Percentiles rank a stretch among this genome's conserved stretches.
These are phyloP conservation scores for Artomyces pyxidatus DNA, from an alignment of 768 basidiomycete species.

Conservation along the genomic window DNA sequence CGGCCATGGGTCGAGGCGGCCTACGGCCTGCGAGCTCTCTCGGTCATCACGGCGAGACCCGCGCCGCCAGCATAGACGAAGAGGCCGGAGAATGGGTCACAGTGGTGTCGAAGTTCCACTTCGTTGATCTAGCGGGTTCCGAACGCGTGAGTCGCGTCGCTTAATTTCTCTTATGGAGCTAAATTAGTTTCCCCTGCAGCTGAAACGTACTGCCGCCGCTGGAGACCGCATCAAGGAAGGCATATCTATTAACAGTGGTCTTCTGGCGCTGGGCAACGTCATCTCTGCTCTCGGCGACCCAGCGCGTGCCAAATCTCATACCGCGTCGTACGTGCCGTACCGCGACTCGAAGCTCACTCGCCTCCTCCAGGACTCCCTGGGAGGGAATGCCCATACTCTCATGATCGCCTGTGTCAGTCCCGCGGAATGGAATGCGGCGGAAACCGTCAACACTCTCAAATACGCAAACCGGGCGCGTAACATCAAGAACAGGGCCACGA, in stretches of 20 bases:
- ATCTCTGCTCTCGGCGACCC: slow-evolving; percentile 97
- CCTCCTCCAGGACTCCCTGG: slow-evolving; percentile 91
- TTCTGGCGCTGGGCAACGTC: slow-evolving; percentile 94
- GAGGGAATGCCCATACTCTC: slow-evolving; percentile 94
- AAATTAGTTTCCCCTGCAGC: slow-evolving; percentile 33
- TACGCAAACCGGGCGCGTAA: slow-evolving; percentile 96
- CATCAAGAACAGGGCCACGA: slow-evolving; percentile 89
- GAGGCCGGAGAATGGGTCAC: slow-evolving; percentile 81
- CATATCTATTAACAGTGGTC: slow-evolving; percentile 97
- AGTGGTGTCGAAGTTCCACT: slow-evolving; percentile 93
- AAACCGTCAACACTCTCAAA: slow-evolving; percentile 92
- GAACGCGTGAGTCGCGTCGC: slow-evolving; percentile 60
- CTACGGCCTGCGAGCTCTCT: slow-evolving; percentile 75
- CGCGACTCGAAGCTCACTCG: slow-evolving; percentile 98
- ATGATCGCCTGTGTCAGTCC: slow-evolving; percentile 99
- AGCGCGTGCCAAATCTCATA: slow-evolving; percentile 72
- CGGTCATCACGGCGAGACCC: slow-evolving; percentile 13
- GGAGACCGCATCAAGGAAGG: slow-evolving; percentile 98
- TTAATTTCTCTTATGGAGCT: not conserved
- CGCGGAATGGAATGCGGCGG: slow-evolving; percentile 89
- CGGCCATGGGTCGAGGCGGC: slow-evolving; percentile 63
- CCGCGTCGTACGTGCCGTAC: slow-evolving; percentile 88
- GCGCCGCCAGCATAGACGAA: slow-evolving; percentile 38
- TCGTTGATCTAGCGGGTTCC: slow-evolving; percentile 95
- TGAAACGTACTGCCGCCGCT: slow-evolving; percentile 93